Percentiles rank a stretch among this genome's conserved stretches.
These are phyloP conservation scores for Pseudodiploospora longispora DNA, from an alignment of 2,329 filamentous ascomycete species.

Conservation along the genomic window DNA sequence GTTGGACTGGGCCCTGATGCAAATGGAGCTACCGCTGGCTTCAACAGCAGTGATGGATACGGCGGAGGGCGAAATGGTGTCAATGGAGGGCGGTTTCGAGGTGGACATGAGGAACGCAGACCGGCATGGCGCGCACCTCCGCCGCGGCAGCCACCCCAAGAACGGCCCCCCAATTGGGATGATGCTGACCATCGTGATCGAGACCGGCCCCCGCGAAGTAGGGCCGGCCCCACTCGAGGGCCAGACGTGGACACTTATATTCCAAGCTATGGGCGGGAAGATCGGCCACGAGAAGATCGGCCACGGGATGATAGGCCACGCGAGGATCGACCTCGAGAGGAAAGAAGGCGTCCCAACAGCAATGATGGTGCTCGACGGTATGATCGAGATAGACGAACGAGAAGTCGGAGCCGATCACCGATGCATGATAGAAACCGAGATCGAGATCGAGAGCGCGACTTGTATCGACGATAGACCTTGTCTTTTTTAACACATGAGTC, in stretches of 20 bases:
- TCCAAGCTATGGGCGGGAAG: slow-evolving; percentile 35
- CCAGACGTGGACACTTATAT: slow-evolving; percentile 43
- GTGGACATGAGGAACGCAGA: slow-evolving; percentile 37
- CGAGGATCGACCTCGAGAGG: slow-evolving; percentile 11
- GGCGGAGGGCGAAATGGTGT: slow-evolving; percentile 36
- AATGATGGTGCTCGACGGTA: slow-evolving; percentile 29
- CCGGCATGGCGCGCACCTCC: slow-evolving; percentile 48
- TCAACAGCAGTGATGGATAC: slow-evolving; percentile 44
- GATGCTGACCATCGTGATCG: slow-evolving; percentile 34
- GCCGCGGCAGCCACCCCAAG: slow-evolving; percentile 41
- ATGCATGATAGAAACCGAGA: slow-evolving; percentile 30
- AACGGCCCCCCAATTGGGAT: slow-evolving; percentile 21
- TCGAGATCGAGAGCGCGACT: slow-evolving; percentile 39
- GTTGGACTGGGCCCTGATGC: slow-evolving; percentile 65
- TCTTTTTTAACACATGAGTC: no score
- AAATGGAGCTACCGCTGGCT: slow-evolving; percentile 36
- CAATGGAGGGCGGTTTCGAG: slow-evolving; percentile 38
- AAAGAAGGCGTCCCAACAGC: slow-evolving; percentile 24
- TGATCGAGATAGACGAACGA: slow-evolving; percentile 32
- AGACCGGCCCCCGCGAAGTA: slow-evolving; percentile 27
- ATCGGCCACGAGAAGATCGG: slow-evolving; percentile 21
- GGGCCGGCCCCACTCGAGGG: slow-evolving; percentile 21
- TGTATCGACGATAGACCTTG: slow-evolving; percentile 30
- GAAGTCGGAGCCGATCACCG: slow-evolving; percentile 33
- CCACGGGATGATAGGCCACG: slow-evolving; percentile 22